Conservation (phyloP, 495 filamentous ascomycete genomes). For the Niebla homalea region DNA sequence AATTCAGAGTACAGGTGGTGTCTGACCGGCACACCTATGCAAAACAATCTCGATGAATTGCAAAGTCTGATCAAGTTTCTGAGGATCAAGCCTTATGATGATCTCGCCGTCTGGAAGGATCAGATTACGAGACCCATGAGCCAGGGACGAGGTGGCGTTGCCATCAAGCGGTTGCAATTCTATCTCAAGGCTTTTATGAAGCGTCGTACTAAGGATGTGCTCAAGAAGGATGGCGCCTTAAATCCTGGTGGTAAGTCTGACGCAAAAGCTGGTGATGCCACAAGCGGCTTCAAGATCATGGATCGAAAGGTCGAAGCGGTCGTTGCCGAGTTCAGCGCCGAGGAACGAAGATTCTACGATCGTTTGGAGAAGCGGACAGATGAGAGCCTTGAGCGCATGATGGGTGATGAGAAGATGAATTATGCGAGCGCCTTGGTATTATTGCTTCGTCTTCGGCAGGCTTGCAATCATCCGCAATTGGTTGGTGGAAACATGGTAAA, state of each 20-base stretch:
- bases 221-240: slow-evolving; percentile 68
- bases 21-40: slow-evolving; percentile 88
- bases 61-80: slow-evolving; percentile 88
- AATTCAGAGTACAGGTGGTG: slow-evolving; percentile 85
- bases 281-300: slow-evolving; percentile 66
- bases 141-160: slow-evolving; percentile 70
- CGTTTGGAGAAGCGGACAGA: slow-evolving; percentile 73
- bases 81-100: slow-evolving; percentile 78
- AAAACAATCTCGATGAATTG: slow-evolving; percentile 95
- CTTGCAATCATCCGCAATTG: slow-evolving; percentile 85
- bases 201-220: slow-evolving; percentile 83
- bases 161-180: slow-evolving; percentile 73
- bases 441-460: slow-evolving; percentile 75
- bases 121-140: slow-evolving; percentile 79
- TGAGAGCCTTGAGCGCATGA: slow-evolving; percentile 74
- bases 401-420: slow-evolving; percentile 56
- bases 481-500: slow-evolving; percentile 71
- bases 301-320: slow-evolving; percentile 77
- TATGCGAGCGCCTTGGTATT: slow-evolving; percentile 80
- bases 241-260: slow-evolving; percentile 51
- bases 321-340: slow-evolving; percentile 60
- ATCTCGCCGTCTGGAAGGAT: slow-evolving; percentile 71
- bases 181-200: slow-evolving; percentile 93
- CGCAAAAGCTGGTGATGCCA: slow-evolving; percentile 27
- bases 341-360: slow-evolving; percentile 75